Evolutionary conservation across 176 grass and related monocot species (phyloP).

Genomic region (Sorghum bicolor): Sorghum_bicolor_NCBIv3 NC_012878.2:57977001-57977500

Average conservation of each 20-base stretch:
- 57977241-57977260: neutral
- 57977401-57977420: neutral
- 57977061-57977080: neutral
- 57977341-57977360: neutral
- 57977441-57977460: too few relatives aligned
- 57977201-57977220: too few relatives aligned
- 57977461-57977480: too few relatives aligned
- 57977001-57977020: too few relatives aligned
- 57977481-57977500: too few relatives aligned
- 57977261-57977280: neutral
- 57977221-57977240: too few relatives aligned
- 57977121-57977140: neutral
- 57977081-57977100: neutral
- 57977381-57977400: neutral
- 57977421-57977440: neutral
- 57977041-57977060: neutral
- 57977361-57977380: neutral
- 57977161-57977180: too few relatives aligned
- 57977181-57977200: too few relatives aligned
- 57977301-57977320: neutral
- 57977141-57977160: too few relatives aligned
- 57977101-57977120: neutral
- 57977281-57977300: too few relatives aligned
- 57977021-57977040: too few relatives aligned
- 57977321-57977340: neutral